Evolutionary conservation across 2,329 filamentous ascomycete species (phyloP).

Genomic region (Lojkania enalia): DNA sequence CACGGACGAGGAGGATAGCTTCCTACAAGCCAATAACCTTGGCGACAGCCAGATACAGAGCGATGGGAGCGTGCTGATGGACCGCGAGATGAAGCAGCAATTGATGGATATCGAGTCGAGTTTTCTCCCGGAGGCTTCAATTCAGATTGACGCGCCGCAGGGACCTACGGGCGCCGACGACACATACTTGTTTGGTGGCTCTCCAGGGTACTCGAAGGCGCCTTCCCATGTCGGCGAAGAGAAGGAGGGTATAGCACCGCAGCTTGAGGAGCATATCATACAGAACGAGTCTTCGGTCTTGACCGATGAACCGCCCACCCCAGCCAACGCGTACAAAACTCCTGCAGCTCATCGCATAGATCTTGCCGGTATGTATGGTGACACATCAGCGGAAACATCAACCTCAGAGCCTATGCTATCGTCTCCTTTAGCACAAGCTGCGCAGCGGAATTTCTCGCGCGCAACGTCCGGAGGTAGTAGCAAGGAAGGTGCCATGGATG

Average conservation of each 20-base stretch:
- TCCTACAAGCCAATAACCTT: conserved; percentile 36
- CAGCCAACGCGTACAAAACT: conserved; percentile 49
- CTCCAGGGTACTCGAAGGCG: conserved; percentile 34
- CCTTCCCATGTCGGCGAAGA: conserved; percentile 17
- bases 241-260: conserved; percentile 8
- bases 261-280: conserved; percentile 20
- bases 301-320: conserved; percentile 42
- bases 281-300: conserved; percentile 32
- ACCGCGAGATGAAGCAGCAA: conserved; percentile 62
- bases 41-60: conserved; percentile 34
- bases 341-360: conserved; percentile 38
- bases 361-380: conserved; percentile 15
- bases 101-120: conserved; percentile 67
- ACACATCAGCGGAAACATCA: conserved; percentile 32
- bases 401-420: conserved; percentile 44
- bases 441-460: conserved; percentile 38
- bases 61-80: conserved; percentile 53
- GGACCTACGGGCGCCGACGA: conserved; percentile 47
- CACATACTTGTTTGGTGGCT: conserved; percentile 51
- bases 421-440: conserved; percentile 49
- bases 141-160: conserved; percentile 28
- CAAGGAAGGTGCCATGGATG: conserved; percentile 7
- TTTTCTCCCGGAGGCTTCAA: conserved; percentile 60
- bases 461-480: conserved; percentile 4
- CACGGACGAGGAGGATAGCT: conserved; percentile 45